Conservation (phyloP, 345 rosid species). For the Corymbia maculata region DNA sequence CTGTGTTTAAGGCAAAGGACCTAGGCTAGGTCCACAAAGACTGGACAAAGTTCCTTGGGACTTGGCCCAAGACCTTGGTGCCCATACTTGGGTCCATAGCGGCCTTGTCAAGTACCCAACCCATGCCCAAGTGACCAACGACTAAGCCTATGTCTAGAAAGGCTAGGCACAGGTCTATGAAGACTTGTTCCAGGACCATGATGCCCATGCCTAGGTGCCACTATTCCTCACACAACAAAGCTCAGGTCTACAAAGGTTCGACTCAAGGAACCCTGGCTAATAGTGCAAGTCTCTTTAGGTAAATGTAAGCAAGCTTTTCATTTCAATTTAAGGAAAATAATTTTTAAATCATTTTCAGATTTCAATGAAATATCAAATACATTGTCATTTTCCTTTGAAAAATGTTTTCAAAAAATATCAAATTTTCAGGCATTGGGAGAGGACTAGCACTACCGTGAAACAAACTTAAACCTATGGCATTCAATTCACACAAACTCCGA, state of each 20-base stretch:
- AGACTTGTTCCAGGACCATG: background rate
- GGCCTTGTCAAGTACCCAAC: background rate
- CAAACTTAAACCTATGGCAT: background rate
- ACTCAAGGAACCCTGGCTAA: background rate
- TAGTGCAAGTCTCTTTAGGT: background rate
- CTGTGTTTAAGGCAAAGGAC: background rate
- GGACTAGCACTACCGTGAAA: too few relatives aligned
- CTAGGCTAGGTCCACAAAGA: background rate
- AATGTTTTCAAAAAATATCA: background rate
- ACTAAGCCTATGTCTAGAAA: background rate
- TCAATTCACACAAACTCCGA: too few relatives aligned
- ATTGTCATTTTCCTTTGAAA: background rate
- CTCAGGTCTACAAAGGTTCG: background rate
- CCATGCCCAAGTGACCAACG: background rate
- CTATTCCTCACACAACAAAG: background rate
- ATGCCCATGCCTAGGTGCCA: background rate
- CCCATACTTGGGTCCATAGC: background rate
- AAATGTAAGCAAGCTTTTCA: background rate
- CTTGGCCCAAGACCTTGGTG: background rate
- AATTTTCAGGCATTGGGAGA: too few relatives aligned
- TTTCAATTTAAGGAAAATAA: background rate
- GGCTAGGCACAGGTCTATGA: background rate
- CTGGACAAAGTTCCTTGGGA: background rate
- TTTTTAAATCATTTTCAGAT: background rate
- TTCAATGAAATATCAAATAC: background rate